A percentile compares a stretch with the other conserved stretches of the same genome.
phyloP scores from a whole-genome alignment of 2,329 filamentous ascomycete genomes.

The Epichloe gansuensis region DNA sequence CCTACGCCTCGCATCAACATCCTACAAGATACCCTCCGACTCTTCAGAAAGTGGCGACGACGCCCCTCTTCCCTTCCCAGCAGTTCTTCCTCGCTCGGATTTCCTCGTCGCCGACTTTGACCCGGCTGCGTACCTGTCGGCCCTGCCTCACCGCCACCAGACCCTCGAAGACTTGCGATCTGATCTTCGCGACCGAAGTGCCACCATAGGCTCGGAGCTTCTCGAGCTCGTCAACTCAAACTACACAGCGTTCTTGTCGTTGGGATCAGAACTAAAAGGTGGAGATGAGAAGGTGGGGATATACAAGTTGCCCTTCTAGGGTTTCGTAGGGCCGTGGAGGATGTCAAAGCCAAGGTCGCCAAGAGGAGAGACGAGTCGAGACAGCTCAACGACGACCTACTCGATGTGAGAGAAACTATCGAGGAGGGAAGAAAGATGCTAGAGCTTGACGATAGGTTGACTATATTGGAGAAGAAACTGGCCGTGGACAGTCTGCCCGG shows the following conservation, averaged over 20 bases:
- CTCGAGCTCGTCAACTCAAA: slow-evolving; percentile 92
- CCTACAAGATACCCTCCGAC: slow-evolving; percentile 7
- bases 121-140: slow-evolving; percentile 67
- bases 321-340: slow-evolving; percentile 71
- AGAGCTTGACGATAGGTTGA: slow-evolving; percentile 52
- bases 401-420: slow-evolving; percentile 49
- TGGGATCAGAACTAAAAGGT: slow-evolving; percentile 70
- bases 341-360: slow-evolving; percentile 54
- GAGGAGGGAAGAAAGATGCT: slow-evolving; percentile 50
- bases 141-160: slow-evolving; percentile 77
- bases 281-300: slow-evolving; percentile 84
- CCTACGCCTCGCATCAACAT: slow-evolving; percentile 8
- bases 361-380: slow-evolving; percentile 52
- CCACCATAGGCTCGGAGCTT: slow-evolving; percentile 72
- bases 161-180: slow-evolving; percentile 85
- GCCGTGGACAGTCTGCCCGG: slow-evolving; percentile 35
- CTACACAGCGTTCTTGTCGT: slow-evolving; percentile 78
- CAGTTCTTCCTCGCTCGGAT: slow-evolving; percentile 67
- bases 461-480: slow-evolving; percentile 50
- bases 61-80: slow-evolving; percentile 73
- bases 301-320: slow-evolving; percentile 77
- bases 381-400: slow-evolving; percentile 53
- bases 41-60: slow-evolving; percentile 39
- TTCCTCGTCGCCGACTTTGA: slow-evolving; percentile 72
- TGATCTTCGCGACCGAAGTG: slow-evolving; percentile 71